phyloP scores from a whole-genome alignment of 208 protist genomes.

The Trypanosoma melophagium region DNA sequence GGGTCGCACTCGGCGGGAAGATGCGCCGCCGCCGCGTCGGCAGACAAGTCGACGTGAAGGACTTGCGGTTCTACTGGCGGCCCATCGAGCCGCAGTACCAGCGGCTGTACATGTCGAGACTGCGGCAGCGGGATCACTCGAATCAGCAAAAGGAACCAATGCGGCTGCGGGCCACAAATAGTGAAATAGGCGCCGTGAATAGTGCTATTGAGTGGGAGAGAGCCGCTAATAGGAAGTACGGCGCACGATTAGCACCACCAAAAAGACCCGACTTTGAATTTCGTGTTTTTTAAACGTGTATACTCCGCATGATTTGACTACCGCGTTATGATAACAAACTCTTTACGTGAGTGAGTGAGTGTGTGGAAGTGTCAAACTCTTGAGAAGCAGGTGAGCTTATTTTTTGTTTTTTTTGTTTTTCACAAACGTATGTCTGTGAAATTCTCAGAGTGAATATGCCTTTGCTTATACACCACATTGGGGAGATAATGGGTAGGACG shows the following conservation, averaged over 20 bases:
- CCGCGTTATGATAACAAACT: neutral
- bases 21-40: conserved; percentile 90
- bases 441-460: too few relatives aligned
- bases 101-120: conserved; percentile 86
- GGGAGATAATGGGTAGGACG: neutral
- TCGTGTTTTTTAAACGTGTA: conserved; percentile 70
- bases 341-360: conserved; percentile 3
- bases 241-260: conserved; percentile 63
- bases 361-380: neutral
- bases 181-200: conserved; percentile 58
- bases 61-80: conserved; percentile 88
- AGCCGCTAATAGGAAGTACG: conserved; percentile 77
- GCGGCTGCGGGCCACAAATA: conserved; percentile 72
- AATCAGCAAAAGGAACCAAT: conserved; percentile 60
- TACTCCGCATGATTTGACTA: too few relatives aligned
- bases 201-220: conserved; percentile 75
- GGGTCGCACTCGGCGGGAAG: conserved; percentile 88
- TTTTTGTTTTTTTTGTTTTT: too few relatives aligned
- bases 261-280: conserved; percentile 82
- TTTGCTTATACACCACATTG: too few relatives aligned
- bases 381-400: too few relatives aligned
- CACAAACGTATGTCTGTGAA: too few relatives aligned
- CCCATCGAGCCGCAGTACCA: conserved; percentile 91
- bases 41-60: conserved; percentile 86
- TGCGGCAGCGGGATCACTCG: conserved; percentile 65